Evolutionary conservation across 1,284 basidiomycete genomes (phyloP).

Genomic region (Microbotryum intermedium): DNA sequence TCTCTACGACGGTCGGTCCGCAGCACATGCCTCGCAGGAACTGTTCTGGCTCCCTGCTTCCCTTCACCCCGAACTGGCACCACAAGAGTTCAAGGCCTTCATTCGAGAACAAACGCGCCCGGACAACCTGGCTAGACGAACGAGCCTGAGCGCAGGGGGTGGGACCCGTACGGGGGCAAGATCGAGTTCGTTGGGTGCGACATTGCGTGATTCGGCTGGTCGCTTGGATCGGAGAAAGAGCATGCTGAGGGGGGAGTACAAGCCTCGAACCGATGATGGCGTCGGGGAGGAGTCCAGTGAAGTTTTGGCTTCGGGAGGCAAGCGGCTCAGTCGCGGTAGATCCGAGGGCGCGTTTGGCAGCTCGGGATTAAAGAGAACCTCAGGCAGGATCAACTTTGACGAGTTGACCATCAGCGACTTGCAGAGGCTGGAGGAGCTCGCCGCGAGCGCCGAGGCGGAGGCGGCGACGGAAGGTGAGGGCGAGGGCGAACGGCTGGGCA

Average conservation of each 20-base stretch:
- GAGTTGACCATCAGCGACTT: slow-evolving; percentile 81
- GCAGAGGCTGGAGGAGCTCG: slow-evolving; percentile 82
- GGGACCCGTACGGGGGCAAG: slow-evolving; percentile 44
- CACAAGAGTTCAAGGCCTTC: slow-evolving; percentile 87
- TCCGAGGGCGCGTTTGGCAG: too few species aligned
- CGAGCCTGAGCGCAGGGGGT: slow-evolving; percentile 32
- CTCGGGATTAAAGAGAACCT: slow-evolving; percentile 46
- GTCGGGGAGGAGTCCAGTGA: slow-evolving; percentile 36
- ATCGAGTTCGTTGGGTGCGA: background rate
- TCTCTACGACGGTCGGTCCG: background rate
- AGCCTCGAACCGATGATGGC: slow-evolving; percentile 55
- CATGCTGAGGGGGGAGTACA: slow-evolving; percentile 34
- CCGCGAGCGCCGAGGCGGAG: slow-evolving; percentile 49
- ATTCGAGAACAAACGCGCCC: slow-evolving; percentile 76
- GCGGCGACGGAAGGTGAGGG: slow-evolving; percentile 43
- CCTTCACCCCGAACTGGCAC: slow-evolving; percentile 93
- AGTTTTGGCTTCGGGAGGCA: too few species aligned
- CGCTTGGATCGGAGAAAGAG: slow-evolving; percentile 29
- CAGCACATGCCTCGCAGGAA: slow-evolving; percentile 36
- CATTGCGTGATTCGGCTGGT: too few species aligned
- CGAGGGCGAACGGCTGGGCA: slow-evolving; percentile 74
- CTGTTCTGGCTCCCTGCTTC: slow-evolving; percentile 97
- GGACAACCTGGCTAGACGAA: slow-evolving; percentile 35
- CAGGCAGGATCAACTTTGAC: slow-evolving; percentile 45
- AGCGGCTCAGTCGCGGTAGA: too few species aligned